These are phyloP conservation scores for Teratosphaeria zuluensis DNA, from an alignment of 2,329 filamentous ascomycete species.

Conservation along the genomic window DNA sequence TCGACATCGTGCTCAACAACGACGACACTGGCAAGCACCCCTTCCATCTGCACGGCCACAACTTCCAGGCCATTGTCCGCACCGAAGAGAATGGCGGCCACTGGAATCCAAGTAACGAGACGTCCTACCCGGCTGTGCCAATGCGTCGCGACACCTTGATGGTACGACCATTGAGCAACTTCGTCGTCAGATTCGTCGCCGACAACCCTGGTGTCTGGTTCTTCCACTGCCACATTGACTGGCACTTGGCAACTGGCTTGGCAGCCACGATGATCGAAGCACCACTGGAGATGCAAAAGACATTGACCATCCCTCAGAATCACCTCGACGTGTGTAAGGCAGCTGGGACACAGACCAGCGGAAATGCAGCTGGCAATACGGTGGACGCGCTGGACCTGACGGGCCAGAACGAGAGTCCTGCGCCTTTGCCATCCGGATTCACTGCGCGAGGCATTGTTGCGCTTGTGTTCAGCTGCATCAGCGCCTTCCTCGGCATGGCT, in stretches of 20 bases:
- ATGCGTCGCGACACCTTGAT: slow-evolving; percentile 47
- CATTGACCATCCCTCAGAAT: slow-evolving; percentile 50
- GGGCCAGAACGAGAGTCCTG: slow-evolving; percentile 49
- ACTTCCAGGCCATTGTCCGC: slow-evolving; percentile 52
- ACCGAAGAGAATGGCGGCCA: slow-evolving; percentile 24
- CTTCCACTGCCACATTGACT: slow-evolving; percentile 44
- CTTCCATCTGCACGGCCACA: slow-evolving; percentile 67
- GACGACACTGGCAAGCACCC: slow-evolving; percentile 62
- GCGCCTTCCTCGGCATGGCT: slow-evolving; percentile 57
- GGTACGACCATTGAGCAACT: slow-evolving; percentile 44
- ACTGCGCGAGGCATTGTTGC: slow-evolving; percentile 63
- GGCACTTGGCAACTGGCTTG: slow-evolving; percentile 43
- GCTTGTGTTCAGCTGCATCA: slow-evolving; percentile 60
- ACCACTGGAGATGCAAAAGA: slow-evolving; percentile 50
- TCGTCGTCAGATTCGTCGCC: slow-evolving; percentile 46
- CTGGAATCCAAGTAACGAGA: slow-evolving; percentile 26
- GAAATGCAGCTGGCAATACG: slow-evolving; percentile 69
- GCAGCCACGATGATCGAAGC: slow-evolving; percentile 44
- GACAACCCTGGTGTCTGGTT: slow-evolving; percentile 45
- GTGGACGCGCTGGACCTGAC: slow-evolving; percentile 52
- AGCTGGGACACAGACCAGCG: slow-evolving; percentile 41
- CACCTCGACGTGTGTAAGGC: slow-evolving; percentile 52
- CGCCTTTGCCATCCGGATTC: slow-evolving; percentile 57
- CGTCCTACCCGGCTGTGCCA: slow-evolving; percentile 29
- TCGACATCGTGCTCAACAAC: slow-evolving; percentile 71